Conservation (phyloP, 768 basidiomycete species). For the Boletus vermiculosoides region DNA sequence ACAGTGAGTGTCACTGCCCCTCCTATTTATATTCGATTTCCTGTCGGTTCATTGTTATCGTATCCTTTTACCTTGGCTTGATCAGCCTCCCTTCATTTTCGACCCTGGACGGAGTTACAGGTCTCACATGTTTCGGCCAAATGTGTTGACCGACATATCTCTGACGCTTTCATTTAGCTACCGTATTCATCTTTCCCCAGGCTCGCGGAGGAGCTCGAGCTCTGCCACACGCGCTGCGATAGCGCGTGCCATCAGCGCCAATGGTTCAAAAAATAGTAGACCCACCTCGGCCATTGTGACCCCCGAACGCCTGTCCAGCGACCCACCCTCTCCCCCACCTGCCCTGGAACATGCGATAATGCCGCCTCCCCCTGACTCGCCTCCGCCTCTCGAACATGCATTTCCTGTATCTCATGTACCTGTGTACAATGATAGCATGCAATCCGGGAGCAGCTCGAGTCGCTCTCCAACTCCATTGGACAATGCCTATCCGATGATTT, state of each 20-base stretch:
- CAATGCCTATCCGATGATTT: constrained; percentile 39
- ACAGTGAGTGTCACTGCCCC: constrained; percentile 22
- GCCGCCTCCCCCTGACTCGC: constrained; percentile 51
- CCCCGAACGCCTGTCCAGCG: constrained; percentile 27
- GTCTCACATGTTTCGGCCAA: neutral
- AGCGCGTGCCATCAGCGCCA: constrained; percentile 39
- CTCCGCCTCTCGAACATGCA: constrained; percentile 53
- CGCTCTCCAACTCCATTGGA: constrained; percentile 50
- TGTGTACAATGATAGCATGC: constrained; percentile 26
- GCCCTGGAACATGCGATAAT: constrained; percentile 44
- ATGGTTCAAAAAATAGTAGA: constrained; percentile 25
- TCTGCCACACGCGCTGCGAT: constrained; percentile 56
- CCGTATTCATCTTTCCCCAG: constrained; percentile 78
- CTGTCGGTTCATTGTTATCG: neutral
- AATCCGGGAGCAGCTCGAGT: constrained; percentile 37
- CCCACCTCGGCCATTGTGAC: constrained; percentile 24
- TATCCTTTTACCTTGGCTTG: neutral
- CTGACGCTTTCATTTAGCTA: constrained; percentile 46
- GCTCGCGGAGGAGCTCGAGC: constrained; percentile 64
- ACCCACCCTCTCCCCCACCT: constrained; percentile 38
- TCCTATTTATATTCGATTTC: neutral
- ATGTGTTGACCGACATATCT: constrained; percentile 6
- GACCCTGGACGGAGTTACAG: constrained; percentile 17
- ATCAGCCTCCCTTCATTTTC: constrained; percentile 10
- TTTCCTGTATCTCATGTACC: constrained; percentile 21